phyloP scores from a whole-genome alignment of 192 early-diverging fungal genomes.

The Dispira parvispora region DNA sequence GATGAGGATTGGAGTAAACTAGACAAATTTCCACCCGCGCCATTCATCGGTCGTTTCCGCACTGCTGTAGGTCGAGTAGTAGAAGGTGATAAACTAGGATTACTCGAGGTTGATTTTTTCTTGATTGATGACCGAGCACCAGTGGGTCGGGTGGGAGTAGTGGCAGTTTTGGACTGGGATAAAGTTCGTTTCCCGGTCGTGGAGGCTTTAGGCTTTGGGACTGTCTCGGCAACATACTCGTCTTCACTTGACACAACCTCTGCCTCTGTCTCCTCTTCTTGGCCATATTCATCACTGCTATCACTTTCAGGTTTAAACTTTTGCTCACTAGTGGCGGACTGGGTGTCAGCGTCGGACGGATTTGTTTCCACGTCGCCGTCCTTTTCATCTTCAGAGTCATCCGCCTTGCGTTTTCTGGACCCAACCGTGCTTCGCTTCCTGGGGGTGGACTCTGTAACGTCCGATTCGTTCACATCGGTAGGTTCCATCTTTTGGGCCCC shows the following conservation, averaged over 20 bases:
- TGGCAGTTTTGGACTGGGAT: neutral
- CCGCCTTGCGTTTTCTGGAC: neutral
- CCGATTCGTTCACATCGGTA: too few relatives aligned
- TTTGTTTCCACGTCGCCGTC: neutral
- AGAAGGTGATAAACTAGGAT: neutral
- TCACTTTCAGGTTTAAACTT: neutral
- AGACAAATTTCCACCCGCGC: neutral
- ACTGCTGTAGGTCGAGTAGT: neutral
- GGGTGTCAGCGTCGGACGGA: neutral
- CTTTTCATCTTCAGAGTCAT: neutral
- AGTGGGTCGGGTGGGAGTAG: neutral
- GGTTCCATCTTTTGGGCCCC: too few relatives aligned
- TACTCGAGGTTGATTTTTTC: neutral
- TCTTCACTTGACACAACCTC: neutral
- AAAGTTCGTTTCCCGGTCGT: neutral
- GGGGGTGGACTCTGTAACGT: neutral
- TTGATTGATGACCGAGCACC: neutral
- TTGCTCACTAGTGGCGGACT: neutral
- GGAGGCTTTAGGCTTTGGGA: neutral
- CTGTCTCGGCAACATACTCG: neutral
- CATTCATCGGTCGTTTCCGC: neutral
- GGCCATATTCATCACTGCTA: neutral
- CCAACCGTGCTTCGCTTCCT: neutral
- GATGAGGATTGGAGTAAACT: neutral
- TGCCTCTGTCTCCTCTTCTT: neutral